Evolutionary conservation across 1,284 basidiomycete genomes (phyloP).

Genomic region (Cryptococcus sp.): DNA sequence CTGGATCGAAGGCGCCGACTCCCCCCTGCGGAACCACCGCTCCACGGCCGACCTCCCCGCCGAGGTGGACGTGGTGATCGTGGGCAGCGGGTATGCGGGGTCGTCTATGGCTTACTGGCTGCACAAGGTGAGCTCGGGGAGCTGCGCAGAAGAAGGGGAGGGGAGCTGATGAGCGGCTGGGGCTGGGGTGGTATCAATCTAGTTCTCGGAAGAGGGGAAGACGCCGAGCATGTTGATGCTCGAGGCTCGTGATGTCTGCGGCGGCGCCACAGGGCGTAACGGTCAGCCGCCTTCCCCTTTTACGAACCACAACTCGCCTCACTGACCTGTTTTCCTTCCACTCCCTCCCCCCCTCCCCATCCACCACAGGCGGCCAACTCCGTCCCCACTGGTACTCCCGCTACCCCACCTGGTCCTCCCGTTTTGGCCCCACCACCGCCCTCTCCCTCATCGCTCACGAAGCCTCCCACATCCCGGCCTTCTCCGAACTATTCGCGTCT

Average conservation of each 20-base stretch:
- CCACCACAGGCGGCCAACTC: constrained; percentile 24
- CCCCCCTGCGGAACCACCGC: constrained; percentile 11
- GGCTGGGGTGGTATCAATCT: too few species aligned
- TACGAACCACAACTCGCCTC: too few species aligned
- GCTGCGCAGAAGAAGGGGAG: not conserved
- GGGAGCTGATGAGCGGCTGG: not conserved
- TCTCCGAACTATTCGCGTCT: constrained; percentile 11
- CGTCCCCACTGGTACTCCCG: constrained; percentile 24
- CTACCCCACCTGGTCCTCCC: constrained; percentile 19
- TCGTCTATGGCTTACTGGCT: constrained; percentile 13
- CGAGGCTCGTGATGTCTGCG: constrained; percentile 21
- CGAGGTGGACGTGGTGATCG: constrained; percentile 27
- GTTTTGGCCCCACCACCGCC: constrained; percentile 16
- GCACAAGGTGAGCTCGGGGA: constrained; percentile 1
- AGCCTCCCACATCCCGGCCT: constrained; percentile 19
- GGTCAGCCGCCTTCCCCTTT: constrained; percentile 10
- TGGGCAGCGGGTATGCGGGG: constrained; percentile 32
- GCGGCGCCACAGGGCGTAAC: constrained; percentile 20
- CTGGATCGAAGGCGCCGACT: constrained; percentile 21
- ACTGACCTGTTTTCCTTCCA: not conserved
- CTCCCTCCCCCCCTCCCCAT: not conserved
- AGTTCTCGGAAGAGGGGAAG: constrained; percentile 8
- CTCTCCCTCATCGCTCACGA: constrained; percentile 22
- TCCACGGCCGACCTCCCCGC: constrained; percentile 20
- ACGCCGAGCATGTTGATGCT: constrained; percentile 17